Evolutionary conservation across 139 green algal species (phyloP).

Genomic region (Tetradesmus lagerheimii): DNA sequence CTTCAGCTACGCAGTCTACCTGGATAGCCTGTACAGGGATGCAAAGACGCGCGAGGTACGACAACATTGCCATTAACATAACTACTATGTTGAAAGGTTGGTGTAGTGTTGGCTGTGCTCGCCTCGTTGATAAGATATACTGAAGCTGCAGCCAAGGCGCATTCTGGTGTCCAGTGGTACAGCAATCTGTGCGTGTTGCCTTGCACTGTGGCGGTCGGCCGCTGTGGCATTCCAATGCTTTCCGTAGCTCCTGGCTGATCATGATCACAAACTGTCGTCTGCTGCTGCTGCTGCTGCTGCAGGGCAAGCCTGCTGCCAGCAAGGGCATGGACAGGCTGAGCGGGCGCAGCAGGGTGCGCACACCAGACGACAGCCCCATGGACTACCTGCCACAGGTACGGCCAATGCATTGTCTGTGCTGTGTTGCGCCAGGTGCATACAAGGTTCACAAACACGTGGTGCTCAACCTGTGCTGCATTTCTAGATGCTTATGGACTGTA

Average conservation of each 20-base stretch:
- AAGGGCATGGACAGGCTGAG: slow-evolving; percentile 37
- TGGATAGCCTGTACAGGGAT: slow-evolving; percentile 86
- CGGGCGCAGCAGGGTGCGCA: slow-evolving; percentile 16
- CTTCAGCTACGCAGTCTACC: slow-evolving; percentile 89
- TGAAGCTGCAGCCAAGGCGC: too few species aligned
- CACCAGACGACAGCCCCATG: slow-evolving; percentile 15
- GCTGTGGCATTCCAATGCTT: neutral
- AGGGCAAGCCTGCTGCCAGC: slow-evolving; percentile 27
- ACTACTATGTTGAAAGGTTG: too few species aligned
- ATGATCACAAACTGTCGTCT: neutral
- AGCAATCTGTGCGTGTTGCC: too few species aligned
- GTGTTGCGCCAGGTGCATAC: too few species aligned
- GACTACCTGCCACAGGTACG: slow-evolving; percentile 39
- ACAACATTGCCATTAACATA: too few species aligned
- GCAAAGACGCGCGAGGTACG: slow-evolving; percentile 27
- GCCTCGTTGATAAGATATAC: too few species aligned
- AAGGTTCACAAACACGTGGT: too few species aligned
- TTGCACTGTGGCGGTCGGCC: too few species aligned
- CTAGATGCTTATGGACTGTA: too few species aligned
- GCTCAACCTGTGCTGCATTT: too few species aligned
- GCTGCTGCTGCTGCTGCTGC: slow-evolving; percentile 16
- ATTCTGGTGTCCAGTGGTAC: too few species aligned
- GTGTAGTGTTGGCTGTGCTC: too few species aligned
- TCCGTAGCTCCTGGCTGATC: neutral
- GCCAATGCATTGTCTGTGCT: neutral